Evolutionary conservation across 176 grass and related monocot genomes (phyloP).

Genomic region (Oryza meyeriana): DNA sequence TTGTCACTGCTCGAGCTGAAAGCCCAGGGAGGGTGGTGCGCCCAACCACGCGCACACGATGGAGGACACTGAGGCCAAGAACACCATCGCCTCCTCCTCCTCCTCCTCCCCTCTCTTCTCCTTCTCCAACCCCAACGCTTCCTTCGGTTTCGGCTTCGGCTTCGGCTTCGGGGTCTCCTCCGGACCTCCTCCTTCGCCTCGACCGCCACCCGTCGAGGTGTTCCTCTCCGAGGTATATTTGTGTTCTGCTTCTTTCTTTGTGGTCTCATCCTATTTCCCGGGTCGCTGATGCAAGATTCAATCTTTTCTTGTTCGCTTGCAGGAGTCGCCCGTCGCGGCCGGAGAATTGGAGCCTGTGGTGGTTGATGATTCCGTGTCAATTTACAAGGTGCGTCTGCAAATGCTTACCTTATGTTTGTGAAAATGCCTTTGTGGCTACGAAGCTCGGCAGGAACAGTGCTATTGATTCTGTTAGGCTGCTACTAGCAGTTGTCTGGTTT

Average conservation of each 20-base stretch:
- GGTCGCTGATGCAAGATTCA: not conserved
- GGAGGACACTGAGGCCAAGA: slow-evolving; percentile 28
- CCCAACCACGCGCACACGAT: not conserved
- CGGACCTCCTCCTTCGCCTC: slow-evolving; percentile 34
- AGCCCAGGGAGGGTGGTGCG: not conserved
- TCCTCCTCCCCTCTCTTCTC: slow-evolving; percentile 49
- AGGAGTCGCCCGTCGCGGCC: slow-evolving; percentile 38
- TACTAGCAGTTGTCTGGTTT: not conserved
- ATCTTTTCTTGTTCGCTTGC: not conserved
- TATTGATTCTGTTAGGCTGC: not conserved
- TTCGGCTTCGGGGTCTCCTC: slow-evolving; percentile 44
- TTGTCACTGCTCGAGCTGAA: not conserved
- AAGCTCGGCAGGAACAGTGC: not conserved
- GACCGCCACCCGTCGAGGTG: slow-evolving; percentile 65
- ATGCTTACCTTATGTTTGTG: not conserved
- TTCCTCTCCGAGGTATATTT: slow-evolving; percentile 44
- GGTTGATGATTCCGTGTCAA: slow-evolving; percentile 56
- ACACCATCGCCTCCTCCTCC: not conserved
- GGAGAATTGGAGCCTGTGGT: slow-evolving; percentile 46
- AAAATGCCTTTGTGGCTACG: not conserved
- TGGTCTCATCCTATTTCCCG: not conserved
- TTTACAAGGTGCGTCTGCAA: slow-evolving; percentile 62
- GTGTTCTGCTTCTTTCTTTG: not conserved
- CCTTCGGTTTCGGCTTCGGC: slow-evolving; percentile 35
- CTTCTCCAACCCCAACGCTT: slow-evolving; percentile 41